Evolutionary conservation across 164 flowering plant species (phyloP), one percentile per base, ranked within the genome.

Genomic region (Umbilicus rupestris): DNA sequence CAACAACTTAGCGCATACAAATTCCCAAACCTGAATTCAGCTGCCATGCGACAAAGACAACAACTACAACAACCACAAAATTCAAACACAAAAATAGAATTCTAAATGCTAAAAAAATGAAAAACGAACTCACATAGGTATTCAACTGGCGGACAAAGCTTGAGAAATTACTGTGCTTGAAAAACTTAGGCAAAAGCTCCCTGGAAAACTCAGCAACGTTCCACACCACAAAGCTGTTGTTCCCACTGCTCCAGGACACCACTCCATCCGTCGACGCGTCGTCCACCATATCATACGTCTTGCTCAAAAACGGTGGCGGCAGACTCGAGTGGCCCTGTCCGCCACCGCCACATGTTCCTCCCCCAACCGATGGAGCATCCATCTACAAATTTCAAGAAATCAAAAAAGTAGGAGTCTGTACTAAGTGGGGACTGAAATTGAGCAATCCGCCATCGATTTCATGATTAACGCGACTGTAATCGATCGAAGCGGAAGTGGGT

Each of bases 81-180:
- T 29, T 26, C 63, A 10, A 63, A 19, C 24, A 47, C 9, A n/a
- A 10, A 42, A 10, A 35, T 26, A 29, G 8, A 50, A 1, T 5
- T 24, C n/a, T n/a, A 5, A 20, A 17, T 5, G 8, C 24, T 35
- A 11, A 35, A 19, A n/a, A 62, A 17, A 33, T 5, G 6, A 11
- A 42, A n/a, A 37, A 66, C 50, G 59, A 33, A 62, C 88, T 12
- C 62, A 90, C 97, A 50, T 90, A 90, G 29, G 97, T 90, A 65
- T 90, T 90, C 70, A 88, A 69, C 74, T 88, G 95, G 9, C 95
- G 64, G 75, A 90, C 90, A 70, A 90, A 90, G 79, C 97, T 90
- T 72, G 97, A 84, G 84, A 90, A 87, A 71, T 89, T 87, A 62
- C 73, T 89, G 78, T 90, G 97, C 92, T 87, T 91, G 79, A 91